phyloP scores from a whole-genome alignment of 148 eudicot genomes.

The Rhododendron vialii region DNA sequence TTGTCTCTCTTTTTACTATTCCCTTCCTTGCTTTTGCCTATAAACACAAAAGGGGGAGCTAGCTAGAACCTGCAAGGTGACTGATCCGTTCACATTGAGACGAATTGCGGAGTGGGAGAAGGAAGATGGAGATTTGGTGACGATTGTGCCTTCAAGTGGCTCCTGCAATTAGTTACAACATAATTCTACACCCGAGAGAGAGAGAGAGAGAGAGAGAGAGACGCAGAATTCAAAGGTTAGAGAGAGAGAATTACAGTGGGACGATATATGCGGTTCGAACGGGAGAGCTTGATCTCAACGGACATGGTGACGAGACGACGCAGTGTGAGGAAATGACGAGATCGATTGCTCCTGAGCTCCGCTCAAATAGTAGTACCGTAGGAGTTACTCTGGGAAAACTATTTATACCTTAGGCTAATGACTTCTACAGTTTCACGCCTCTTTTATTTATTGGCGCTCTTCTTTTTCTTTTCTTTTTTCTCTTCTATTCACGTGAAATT shows the following conservation, averaged over 20 bases:
- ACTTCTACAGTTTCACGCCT: too few species aligned
- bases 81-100: conserved; percentile 53
- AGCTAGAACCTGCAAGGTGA: conserved; percentile 51
- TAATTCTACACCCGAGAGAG: background rate
- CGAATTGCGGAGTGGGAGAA: conserved; percentile 57
- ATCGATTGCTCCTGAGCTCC: background rate
- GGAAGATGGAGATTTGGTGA: conserved; percentile 47
- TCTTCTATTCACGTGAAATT: too few species aligned
- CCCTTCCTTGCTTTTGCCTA: background rate
- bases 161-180: conserved; percentile 33
- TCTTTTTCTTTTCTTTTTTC: accelerated
- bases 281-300: conserved; percentile 63
- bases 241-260: conserved; percentile 29
- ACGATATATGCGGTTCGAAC: conserved; percentile 52
- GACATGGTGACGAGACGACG: conserved; percentile 33
- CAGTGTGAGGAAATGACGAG: background rate
- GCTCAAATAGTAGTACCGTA: too few species aligned
- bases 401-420: too few species aligned
- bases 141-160: conserved; percentile 56
- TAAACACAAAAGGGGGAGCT: background rate
- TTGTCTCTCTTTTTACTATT: too few species aligned
- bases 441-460: too few species aligned
- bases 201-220: too few species aligned
- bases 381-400: too few species aligned
- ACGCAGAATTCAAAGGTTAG: background rate